Conservation (phyloP, 768 basidiomycete genomes). For the Calvatia gigantea region DNA sequence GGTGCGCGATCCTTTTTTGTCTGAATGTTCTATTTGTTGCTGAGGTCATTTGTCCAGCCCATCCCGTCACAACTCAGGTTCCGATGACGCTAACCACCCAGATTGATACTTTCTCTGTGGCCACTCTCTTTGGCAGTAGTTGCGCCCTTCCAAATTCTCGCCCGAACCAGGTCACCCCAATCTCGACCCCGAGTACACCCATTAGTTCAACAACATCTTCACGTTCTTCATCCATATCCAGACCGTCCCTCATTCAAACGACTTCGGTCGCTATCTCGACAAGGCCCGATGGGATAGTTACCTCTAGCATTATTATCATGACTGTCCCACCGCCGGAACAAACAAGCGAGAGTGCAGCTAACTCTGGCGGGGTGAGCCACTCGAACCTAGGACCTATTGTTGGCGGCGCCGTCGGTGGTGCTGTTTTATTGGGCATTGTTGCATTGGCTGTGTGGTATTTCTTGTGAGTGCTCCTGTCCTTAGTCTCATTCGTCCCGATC, state of each 20-base stretch:
- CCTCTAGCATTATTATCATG: background rate
- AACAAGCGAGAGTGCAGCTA: background rate
- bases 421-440: conserved; percentile 1
- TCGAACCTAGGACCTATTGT: conserved; percentile 1
- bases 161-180: background rate
- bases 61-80: background rate
- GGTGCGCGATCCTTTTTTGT: background rate
- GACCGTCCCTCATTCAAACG: background rate
- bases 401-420: conserved; percentile 12
- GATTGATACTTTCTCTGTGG: background rate
- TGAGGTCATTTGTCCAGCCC: background rate
- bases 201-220: background rate
- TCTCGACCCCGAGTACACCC: background rate
- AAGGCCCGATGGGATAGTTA: background rate
- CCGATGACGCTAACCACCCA: background rate
- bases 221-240: background rate
- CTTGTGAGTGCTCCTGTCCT: conserved; percentile 6
- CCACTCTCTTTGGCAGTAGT: background rate
- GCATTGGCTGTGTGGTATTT: conserved; percentile 6
- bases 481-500: too few species aligned
- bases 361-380: background rate
- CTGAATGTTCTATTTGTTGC: background rate
- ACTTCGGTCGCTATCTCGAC: background rate
- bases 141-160: background rate
- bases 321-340: background rate